A percentile compares a stretch with the other conserved stretches of the same genome.
Conservation (phyloP, 257 asterid species). For the Nicotiana tomentosiformis region DNA sequence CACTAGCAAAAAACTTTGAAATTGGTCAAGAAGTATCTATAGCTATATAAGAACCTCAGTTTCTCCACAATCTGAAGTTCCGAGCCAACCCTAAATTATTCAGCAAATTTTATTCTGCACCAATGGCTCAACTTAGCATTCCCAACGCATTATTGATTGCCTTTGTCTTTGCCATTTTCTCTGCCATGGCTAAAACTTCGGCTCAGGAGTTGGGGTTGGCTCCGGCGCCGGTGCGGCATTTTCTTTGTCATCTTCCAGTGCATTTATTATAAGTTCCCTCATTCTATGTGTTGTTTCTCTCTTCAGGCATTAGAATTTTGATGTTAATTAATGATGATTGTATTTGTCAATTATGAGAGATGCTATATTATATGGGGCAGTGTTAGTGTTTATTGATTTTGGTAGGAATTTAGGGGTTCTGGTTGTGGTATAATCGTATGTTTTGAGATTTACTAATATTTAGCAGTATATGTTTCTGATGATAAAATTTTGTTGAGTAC, state of each 20-base stretch:
- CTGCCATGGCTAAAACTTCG: background rate
- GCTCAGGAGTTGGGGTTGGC: conserved; percentile 19
- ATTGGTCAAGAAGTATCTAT: too few species aligned
- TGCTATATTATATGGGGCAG: background rate
- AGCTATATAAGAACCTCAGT: background rate
- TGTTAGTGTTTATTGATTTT: background rate
- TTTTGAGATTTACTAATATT: background rate
- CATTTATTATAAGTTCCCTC: conserved; percentile 10
- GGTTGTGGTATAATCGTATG: background rate
- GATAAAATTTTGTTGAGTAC: background rate
- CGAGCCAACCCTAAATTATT: background rate
- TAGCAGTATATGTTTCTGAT: background rate
- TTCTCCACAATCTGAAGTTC: background rate
- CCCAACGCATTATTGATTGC: conserved; percentile 13
- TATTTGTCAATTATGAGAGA: background rate
- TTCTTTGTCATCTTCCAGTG: conserved; percentile 13
- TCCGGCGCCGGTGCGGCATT: conserved; percentile 30
- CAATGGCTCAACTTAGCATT: conserved; percentile 23
- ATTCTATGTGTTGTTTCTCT: conserved; percentile 9
- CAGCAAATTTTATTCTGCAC: background rate
- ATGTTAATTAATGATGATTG: background rate
- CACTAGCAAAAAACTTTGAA: too few species aligned
- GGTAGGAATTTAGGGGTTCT: background rate
- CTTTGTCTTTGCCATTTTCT: background rate
- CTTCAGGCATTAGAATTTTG: conserved; percentile 17